Percentiles rank a stretch among this genome's conserved stretches.
Evolutionary conservation across 805 yeast species (phyloP).

Genomic region (Wickerhamomyces sydowiorum): DNA sequence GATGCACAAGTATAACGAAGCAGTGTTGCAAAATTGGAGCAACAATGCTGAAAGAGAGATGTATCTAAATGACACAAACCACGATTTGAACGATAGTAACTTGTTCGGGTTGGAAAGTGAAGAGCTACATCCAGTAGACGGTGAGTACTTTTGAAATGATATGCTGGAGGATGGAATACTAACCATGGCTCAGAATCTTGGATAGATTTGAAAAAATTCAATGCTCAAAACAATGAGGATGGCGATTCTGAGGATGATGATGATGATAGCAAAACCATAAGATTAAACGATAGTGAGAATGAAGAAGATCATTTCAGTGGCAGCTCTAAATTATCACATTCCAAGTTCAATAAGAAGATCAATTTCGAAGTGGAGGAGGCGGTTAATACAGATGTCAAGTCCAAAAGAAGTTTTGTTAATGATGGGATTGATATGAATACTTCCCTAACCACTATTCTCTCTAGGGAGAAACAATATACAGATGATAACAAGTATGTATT

Average conservation of each 20-base stretch:
- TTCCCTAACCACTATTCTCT: conserved; percentile 11
- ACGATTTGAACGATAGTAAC: conserved; percentile 1
- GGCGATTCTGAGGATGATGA: background rate
- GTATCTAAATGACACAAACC: background rate
- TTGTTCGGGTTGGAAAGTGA: background rate
- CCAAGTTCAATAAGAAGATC: background rate
- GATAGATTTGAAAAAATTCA: background rate
- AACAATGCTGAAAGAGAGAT: conserved; percentile 2
- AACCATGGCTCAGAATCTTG: background rate
- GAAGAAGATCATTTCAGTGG: too few species aligned
- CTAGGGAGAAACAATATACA: conserved; percentile 3
- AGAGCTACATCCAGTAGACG: background rate
- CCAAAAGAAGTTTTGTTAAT: background rate
- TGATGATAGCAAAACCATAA: background rate
- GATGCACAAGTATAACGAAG: background rate
- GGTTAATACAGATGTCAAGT: background rate
- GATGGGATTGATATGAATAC: conserved; percentile 6
- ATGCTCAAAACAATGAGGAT: background rate
- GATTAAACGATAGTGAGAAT: background rate
- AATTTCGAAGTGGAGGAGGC: background rate
- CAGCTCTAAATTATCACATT: background rate
- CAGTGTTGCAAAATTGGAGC: background rate
- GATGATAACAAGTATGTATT: too few species aligned
- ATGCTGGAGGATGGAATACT: background rate
- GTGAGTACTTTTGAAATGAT: background rate